A percentile compares a stretch with the other conserved stretches of the same genome.
phyloP scores from a whole-genome alignment of 768 basidiomycete genomes.

The Tricholoma sp. region DNA sequence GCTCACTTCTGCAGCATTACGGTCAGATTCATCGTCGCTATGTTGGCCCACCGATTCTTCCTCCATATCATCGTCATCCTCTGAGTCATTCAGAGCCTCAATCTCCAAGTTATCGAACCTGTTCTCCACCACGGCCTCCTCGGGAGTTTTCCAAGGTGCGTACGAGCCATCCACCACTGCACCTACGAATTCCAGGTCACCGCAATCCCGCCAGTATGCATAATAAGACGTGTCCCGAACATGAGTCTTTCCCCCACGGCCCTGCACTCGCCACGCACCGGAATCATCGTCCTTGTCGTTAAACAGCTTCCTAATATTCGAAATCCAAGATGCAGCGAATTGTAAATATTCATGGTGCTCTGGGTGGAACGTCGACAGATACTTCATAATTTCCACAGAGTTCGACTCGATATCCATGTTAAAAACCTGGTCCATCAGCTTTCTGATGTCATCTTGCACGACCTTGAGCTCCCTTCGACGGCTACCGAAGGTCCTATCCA shows the following conservation, averaged over 20 bases:
- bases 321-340: constrained; percentile 46
- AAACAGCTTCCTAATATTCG: constrained; percentile 5
- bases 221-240: background rate
- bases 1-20: background rate
- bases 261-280: background rate
- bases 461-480: constrained; percentile 37
- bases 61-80: background rate
- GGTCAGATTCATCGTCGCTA: background rate
- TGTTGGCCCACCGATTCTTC: background rate
- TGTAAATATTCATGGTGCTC: constrained; percentile 41
- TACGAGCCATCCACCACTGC: background rate
- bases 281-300: constrained; percentile 9
- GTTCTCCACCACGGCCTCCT: background rate
- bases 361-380: constrained; percentile 40
- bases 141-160: background rate
- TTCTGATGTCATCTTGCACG: constrained; percentile 40
- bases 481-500: constrained; percentile 28
- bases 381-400: constrained; percentile 32
- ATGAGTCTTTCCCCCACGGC: background rate
- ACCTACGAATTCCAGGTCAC: background rate
- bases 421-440: constrained; percentile 38
- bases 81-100: background rate
- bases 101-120: background rate
- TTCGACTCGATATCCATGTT: constrained; percentile 25
- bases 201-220: constrained; percentile 2